These are phyloP conservation scores for Peribolospora kevripleyi DNA, from an alignment of 768 basidiomycete species.

Conservation along the genomic window DNA sequence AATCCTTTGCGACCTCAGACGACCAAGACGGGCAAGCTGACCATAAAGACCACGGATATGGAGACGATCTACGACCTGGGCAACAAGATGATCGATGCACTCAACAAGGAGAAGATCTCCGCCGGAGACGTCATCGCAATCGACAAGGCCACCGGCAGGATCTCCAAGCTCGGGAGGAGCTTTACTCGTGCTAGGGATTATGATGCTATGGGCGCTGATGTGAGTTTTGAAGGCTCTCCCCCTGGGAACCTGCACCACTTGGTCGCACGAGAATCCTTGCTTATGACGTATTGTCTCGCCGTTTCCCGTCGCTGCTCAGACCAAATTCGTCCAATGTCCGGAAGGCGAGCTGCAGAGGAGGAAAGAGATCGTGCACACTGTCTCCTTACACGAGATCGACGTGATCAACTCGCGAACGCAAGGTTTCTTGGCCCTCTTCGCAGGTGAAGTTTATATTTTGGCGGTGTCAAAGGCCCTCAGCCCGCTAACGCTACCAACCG, in stretches of 20 bases:
- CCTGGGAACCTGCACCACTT: neutral
- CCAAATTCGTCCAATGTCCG: conserved; percentile 92
- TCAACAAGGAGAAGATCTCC: conserved; percentile 89
- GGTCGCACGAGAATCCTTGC: neutral
- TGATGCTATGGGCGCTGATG: conserved; percentile 97
- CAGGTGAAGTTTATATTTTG: conserved; percentile 12
- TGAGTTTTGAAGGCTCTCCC: conserved; percentile 23
- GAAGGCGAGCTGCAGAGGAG: conserved; percentile 95
- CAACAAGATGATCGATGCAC: conserved; percentile 94
- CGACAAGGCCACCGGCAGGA: conserved; percentile 90
- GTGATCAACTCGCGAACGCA: conserved; percentile 97
- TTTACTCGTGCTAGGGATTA: conserved; percentile 95
- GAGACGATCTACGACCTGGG: conserved; percentile 97
- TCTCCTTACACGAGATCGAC: conserved; percentile 94
- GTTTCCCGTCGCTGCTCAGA: conserved; percentile 28
- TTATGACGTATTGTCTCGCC: neutral
- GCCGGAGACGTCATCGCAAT: conserved; percentile 83
- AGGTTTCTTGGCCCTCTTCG: conserved; percentile 72
- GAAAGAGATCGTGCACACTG: conserved; percentile 90
- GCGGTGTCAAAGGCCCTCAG: no score
- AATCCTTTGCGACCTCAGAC: conserved; percentile 29
- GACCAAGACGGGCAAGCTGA: conserved; percentile 89
- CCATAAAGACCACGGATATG: conserved; percentile 97
- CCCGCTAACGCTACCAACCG: neutral
- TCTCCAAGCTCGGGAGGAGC: conserved; percentile 83